Evolutionary conservation across 148 eudicot genomes (phyloP).

Genomic region (Pouteria glomerata): DNA sequence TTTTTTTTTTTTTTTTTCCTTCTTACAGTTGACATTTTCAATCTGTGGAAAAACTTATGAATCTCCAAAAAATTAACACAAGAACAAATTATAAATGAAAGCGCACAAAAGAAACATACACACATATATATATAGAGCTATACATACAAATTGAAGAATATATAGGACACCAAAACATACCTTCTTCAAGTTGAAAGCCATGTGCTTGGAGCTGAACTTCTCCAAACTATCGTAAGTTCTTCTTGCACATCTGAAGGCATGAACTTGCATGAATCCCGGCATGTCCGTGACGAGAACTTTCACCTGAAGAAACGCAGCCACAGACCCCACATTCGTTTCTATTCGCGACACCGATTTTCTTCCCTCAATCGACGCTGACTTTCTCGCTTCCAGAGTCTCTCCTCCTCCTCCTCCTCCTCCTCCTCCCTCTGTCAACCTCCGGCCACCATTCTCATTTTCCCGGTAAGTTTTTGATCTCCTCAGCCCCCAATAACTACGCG

Average conservation of each 20-base stretch:
- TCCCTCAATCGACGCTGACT: conserved; percentile 15
- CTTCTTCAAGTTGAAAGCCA: conserved; percentile 78
- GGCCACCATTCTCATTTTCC: conserved; percentile 10
- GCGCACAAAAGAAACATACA: neutral
- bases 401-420: conserved; percentile 19
- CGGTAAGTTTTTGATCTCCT: conserved; percentile 35
- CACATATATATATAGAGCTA: neutral
- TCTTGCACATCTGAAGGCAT: conserved; percentile 78
- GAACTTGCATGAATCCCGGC: conserved; percentile 88
- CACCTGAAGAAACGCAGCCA: conserved; percentile 45
- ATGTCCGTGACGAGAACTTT: conserved; percentile 77
- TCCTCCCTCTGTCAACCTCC: neutral
- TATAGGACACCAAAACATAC: conserved; percentile 29
- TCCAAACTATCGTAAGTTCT: conserved; percentile 68
- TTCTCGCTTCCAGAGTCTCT: conserved; percentile 26
- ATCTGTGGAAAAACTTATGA: neutral
- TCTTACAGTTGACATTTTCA: neutral
- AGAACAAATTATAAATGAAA: neutral
- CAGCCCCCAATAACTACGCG: conserved; percentile 25
- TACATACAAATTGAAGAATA: neutral
- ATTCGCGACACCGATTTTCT: conserved; percentile 43
- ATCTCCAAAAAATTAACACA: neutral
- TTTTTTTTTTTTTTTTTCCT: neutral
- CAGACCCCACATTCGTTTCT: conserved; percentile 27
- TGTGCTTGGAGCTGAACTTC: conserved; percentile 66